These are phyloP conservation scores for Blastobotrys malaysiensis DNA, from an alignment of 1,139 yeast genomes.

Conservation along the genomic window DNA sequence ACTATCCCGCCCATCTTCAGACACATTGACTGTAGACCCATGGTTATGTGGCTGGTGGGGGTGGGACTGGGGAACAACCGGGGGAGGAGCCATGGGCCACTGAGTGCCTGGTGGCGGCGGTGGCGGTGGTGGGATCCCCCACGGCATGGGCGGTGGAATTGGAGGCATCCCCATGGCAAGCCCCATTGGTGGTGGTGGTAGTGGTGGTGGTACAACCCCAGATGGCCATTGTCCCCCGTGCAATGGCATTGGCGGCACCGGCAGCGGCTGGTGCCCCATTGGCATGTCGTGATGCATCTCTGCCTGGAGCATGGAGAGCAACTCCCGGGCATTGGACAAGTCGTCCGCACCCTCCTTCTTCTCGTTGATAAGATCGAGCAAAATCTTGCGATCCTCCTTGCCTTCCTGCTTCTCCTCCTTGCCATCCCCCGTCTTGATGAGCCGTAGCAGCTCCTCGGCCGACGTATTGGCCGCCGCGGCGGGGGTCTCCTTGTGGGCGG, in stretches of 20 bases:
- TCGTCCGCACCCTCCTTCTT: slow-evolving; percentile 15
- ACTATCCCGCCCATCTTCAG: slow-evolving; percentile 5
- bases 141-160: slow-evolving; percentile 20
- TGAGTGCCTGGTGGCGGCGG: slow-evolving; percentile 7
- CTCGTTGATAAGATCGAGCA: slow-evolving; percentile 26
- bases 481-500: slow-evolving; percentile 21
- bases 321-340: slow-evolving; percentile 30
- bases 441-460: slow-evolving; percentile 19
- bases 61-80: slow-evolving; percentile 13
- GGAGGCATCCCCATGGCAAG: slow-evolving; percentile 18
- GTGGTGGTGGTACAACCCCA: slow-evolving; percentile 19
- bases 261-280: slow-evolving; percentile 15
- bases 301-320: slow-evolving; percentile 27
- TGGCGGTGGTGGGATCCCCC: slow-evolving; percentile 12
- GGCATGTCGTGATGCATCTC: slow-evolving; percentile 18
- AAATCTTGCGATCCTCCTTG: slow-evolving; percentile 20
- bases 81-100: slow-evolving; percentile 4
- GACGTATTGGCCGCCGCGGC: slow-evolving; percentile 6
- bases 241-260: slow-evolving; percentile 19
- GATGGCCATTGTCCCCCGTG: slow-evolving; percentile 8
- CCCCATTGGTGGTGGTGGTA: slow-evolving; percentile 26
- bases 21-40: slow-evolving; percentile 14
- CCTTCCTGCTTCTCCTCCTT: background rate
- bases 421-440: slow-evolving; percentile 18
- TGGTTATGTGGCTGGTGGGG: slow-evolving; percentile 23